Evolutionary conservation across 176 grass and related monocot species (phyloP).

Genomic region (Pharus latifolius): DNA sequence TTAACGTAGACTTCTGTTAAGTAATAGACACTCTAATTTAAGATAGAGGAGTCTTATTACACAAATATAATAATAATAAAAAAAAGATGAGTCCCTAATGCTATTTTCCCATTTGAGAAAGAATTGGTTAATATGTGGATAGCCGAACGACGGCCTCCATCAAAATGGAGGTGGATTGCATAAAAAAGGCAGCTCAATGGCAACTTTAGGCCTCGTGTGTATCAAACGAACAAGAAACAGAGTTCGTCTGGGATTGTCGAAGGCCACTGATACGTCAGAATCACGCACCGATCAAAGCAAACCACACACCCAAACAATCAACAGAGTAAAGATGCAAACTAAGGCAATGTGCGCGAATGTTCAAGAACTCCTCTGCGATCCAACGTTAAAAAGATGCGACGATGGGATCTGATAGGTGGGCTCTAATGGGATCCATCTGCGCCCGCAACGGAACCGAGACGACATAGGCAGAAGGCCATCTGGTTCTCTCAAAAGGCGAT

Average conservation of each 20-base stretch:
- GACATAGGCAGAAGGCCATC: slow-evolving; percentile 2
- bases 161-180: neutral
- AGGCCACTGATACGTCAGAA: neutral
- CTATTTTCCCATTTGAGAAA: too few species aligned
- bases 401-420: neutral
- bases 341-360: neutral
- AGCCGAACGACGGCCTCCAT: neutral
- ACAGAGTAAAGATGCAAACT: too few species aligned
- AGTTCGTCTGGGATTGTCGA: neutral
- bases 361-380: slow-evolving; percentile 20
- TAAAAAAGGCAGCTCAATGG: neutral
- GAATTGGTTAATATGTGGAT: neutral
- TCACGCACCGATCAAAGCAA: too few species aligned
- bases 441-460: slow-evolving; percentile 45
- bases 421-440: slow-evolving; percentile 4
- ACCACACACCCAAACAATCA: too few species aligned
- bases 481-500: slow-evolving; percentile 43
- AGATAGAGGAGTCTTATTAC: too few species aligned
- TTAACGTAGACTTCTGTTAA: too few species aligned
- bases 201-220: neutral
- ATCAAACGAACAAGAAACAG: neutral
- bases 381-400: neutral
- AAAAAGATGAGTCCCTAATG: too few species aligned
- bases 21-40: too few species aligned
- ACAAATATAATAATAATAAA: too few species aligned